Evolutionary conservation across 2,329 filamentous ascomycete species (phyloP), one percentile per base, ranked within the genome.

Genomic region (Lecanicillium sp.): DNA sequence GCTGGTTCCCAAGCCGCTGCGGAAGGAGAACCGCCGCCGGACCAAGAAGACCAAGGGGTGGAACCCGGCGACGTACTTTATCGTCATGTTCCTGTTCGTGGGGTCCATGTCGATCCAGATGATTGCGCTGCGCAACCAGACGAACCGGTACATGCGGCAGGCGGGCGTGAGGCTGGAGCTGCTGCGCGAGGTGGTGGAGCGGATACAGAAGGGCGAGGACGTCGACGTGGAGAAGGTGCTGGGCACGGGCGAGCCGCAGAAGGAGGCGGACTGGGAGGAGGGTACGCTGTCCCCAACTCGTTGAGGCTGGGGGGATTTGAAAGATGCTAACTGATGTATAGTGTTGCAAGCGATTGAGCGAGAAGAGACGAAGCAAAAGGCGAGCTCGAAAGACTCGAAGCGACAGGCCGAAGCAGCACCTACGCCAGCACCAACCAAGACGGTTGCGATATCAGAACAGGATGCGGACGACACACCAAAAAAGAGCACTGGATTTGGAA

Each of bases 81-180:
- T 91, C 56, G 72, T 83, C 58, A 87, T 91, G 54, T 90, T 90
- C 60, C 72, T 90, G 33, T 76, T 97, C 54, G 91, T 97, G 54
- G 94, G 94, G 4, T 95, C 89, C 52, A 95, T 96, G 75, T 87
- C 91, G 12, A 96, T 98, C 58, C 87, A 96, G 59, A 87, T 93
- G 75, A 84, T 98, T 60, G 76, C 83, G 29, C 65, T 97, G 58
- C 85, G 84, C 58, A 87, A 86, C 57, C 84, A 90, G 43, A 86
- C 83, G 60, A 74, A 77, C 26, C 80, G 83, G 9, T 90, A 86
- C 58, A 80, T 75, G 60, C 81, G 90, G 43, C 81, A 83, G 56
- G 84, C 90, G 5, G 87, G 95, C 56, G 82, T 87, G 6, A 85
- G 87, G 61, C 86, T 98, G 53, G 78, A 75, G 3, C 62, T 89